Evolutionary conservation across 2,329 filamentous ascomycete species (phyloP).

Genomic region (Exophiala sp.): DNA sequence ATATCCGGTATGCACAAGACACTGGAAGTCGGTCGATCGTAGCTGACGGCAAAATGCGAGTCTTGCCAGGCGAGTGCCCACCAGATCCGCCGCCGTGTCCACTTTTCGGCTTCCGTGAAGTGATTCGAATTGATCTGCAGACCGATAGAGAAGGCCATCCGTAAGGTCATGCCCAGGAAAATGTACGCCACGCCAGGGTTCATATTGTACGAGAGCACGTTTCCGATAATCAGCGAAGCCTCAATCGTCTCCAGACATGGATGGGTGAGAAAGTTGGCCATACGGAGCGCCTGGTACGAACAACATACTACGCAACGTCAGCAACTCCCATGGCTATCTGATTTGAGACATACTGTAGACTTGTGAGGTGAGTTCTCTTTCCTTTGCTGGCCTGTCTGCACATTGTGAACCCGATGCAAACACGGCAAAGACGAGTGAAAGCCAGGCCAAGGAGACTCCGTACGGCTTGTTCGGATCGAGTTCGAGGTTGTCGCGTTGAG

Average conservation of each 20-base stretch:
- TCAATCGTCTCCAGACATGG: slow-evolving; percentile 61
- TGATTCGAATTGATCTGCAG: slow-evolving; percentile 57
- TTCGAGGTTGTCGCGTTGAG: slow-evolving; percentile 26
- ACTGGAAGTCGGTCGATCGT: slow-evolving; percentile 56
- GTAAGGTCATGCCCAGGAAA: slow-evolving; percentile 57
- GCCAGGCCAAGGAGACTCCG: slow-evolving; percentile 54
- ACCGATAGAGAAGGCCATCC: slow-evolving; percentile 59
- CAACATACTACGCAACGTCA: slow-evolving; percentile 53
- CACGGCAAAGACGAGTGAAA: slow-evolving; percentile 59
- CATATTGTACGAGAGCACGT: slow-evolving; percentile 61
- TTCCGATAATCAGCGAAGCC: slow-evolving; percentile 59
- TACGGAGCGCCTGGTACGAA: slow-evolving; percentile 61
- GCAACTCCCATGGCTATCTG: slow-evolving; percentile 8
- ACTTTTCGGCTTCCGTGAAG: slow-evolving; percentile 48
- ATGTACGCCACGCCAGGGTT: slow-evolving; percentile 64
- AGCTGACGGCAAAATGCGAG: slow-evolving; percentile 61
- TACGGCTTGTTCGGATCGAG: slow-evolving; percentile 51
- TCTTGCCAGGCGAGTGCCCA: slow-evolving; percentile 66
- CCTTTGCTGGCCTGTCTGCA: slow-evolving; percentile 55
- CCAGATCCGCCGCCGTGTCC: slow-evolving; percentile 45
- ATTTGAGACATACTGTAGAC: slow-evolving; percentile 51
- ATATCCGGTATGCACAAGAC: slow-evolving; percentile 53
- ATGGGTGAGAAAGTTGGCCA: slow-evolving; percentile 62
- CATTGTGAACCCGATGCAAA: slow-evolving; percentile 62
- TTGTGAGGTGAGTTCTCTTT: slow-evolving; percentile 61